Conservation (phyloP, 768 basidiomycete species). For the Leccinum obscurum region DNA sequence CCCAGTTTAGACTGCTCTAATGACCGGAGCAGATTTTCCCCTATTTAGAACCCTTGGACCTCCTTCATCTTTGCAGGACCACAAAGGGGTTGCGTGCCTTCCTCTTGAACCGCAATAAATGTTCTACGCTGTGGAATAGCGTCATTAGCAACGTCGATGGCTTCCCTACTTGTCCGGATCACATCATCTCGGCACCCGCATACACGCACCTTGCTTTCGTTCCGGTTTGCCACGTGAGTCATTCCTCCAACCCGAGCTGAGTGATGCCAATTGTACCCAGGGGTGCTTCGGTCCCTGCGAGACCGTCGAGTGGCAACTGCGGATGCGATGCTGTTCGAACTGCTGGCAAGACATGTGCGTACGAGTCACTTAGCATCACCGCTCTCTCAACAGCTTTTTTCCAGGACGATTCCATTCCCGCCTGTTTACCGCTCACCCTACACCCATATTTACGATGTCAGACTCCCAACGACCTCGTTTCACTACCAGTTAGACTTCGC, state of each 20-base stretch:
- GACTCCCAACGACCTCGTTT: neutral
- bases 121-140: conserved; percentile 27
- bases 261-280: neutral
- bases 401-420: conserved; percentile 1
- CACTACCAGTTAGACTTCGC: neutral
- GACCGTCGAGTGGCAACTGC: conserved; percentile 15
- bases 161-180: conserved; percentile 28
- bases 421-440: too few species aligned
- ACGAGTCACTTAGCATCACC: neutral
- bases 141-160: conserved; percentile 22
- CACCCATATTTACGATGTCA: neutral
- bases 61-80: conserved; percentile 34
- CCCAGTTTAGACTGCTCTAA: neutral
- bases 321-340: conserved; percentile 11
- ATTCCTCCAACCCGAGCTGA: neutral
- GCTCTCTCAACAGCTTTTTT: neutral
- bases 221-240: conserved; percentile 32
- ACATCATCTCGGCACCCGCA: conserved; percentile 25
- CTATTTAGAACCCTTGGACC: conserved; percentile 30
- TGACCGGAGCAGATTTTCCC: neutral
- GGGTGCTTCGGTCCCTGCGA: conserved; percentile 3
- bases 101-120: conserved; percentile 16
- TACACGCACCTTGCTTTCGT: conserved; percentile 32
- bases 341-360: conserved; percentile 16
- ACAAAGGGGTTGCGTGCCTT: conserved; percentile 29